Percentiles rank a stretch among this genome's conserved stretches.
Conservation (phyloP, 331 rosid species). For the Malus hybrid region DNA sequence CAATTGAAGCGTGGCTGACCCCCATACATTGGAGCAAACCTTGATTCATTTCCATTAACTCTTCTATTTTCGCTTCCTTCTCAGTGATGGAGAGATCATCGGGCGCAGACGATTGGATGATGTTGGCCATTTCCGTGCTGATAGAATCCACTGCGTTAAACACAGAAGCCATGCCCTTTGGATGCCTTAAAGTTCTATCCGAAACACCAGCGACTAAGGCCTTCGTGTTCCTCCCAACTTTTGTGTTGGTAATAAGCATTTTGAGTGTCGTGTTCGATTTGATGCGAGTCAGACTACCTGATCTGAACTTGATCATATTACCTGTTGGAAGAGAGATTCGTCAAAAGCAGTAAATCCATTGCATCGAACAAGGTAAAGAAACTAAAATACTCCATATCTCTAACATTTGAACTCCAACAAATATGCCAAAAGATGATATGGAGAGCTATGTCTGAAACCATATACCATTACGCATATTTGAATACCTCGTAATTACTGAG, state of each 20-base stretch:
- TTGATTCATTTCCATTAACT: conserved; percentile 94
- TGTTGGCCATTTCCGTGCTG: conserved; percentile 60
- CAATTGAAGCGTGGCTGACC: conserved; percentile 82
- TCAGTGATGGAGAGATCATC: conserved; percentile 58
- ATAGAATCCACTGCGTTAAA: conserved; percentile 79
- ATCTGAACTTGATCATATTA: conserved; percentile 79
- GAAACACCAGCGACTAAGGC: conserved; percentile 93
- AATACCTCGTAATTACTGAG: too few relatives aligned
- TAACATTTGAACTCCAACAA: not conserved
- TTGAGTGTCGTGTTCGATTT: conserved; percentile 56
- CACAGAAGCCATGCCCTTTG: conserved; percentile 72
- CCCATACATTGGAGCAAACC: conserved; percentile 96
- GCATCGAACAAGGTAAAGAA: not conserved
- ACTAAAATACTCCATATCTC: not conserved
- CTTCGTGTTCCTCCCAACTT: conserved; percentile 91
- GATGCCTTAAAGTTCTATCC: conserved; percentile 74
- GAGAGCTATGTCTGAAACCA: too few relatives aligned
- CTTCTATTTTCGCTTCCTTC: conserved; percentile 75
- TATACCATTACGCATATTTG: too few relatives aligned
- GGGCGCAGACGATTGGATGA: conserved; percentile 54
- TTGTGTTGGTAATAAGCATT: conserved; percentile 94
- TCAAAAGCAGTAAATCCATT: not conserved
- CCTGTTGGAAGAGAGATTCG: conserved; percentile 47
- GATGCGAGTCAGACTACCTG: conserved; percentile 60
- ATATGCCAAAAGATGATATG: not conserved